Conservation (phyloP, 805 yeast species). For the Jamesozyma jinghongensis region DNA sequence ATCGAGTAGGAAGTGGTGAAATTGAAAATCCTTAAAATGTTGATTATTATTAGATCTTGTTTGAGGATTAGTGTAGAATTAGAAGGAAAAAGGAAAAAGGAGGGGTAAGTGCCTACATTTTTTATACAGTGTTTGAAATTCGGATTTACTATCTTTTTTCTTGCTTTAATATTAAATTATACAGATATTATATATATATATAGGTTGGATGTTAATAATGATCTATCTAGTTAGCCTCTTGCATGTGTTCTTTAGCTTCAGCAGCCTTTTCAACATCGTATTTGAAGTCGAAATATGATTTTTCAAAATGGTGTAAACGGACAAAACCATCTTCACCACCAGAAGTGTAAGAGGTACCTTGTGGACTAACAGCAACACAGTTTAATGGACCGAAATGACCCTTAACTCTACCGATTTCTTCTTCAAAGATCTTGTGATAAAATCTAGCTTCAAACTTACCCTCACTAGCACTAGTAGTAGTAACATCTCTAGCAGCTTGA, state of each 20-base stretch:
- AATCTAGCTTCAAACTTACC: constrained; percentile 97
- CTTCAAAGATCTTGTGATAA: constrained; percentile 89
- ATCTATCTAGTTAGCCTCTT: constrained; percentile 9
- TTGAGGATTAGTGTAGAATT: no score
- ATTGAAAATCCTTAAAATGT: no score
- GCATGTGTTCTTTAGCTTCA: constrained; percentile 33
- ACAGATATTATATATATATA: no score
- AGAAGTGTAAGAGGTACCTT: constrained; percentile 85
- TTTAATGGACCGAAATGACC: constrained; percentile 99
- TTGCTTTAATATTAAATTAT: no score
- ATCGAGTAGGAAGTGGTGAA: no score
- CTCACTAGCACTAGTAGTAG: constrained; percentile 88
- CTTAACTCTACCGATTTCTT: constrained; percentile 92
- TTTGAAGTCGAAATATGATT: constrained; percentile 84
- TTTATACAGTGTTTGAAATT: no score
- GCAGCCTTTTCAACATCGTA: constrained; percentile 87
- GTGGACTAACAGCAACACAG: constrained; percentile 87
- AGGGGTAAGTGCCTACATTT: no score
- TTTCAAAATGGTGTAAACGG: constrained; percentile 88
- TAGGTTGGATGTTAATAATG: no score
- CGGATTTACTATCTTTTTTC: no score
- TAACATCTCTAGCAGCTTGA: constrained; percentile 97
- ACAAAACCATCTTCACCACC: constrained; percentile 99
- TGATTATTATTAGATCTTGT: no score
- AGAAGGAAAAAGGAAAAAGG: no score